Percentiles rank a stretch among this genome's conserved stretches.
phyloP scores from a whole-genome alignment of 2,329 filamentous ascomycete genomes.

The Scedosporium dehoogii region DNA sequence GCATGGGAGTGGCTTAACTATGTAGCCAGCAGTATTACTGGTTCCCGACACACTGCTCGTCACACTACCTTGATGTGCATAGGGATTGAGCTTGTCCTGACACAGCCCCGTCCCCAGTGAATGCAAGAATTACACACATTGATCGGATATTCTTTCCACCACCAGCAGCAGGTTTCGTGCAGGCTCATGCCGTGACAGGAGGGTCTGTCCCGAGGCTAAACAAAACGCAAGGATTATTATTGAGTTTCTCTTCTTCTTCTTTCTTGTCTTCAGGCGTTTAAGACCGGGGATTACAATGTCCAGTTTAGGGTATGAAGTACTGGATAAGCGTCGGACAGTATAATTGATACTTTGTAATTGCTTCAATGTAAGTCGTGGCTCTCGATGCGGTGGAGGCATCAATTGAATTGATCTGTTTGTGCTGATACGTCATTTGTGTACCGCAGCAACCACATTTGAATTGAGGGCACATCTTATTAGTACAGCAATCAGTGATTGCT shows the following conservation, averaged over 20 bases:
- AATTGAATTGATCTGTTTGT: not conserved
- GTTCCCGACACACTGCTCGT: not conserved
- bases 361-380: not conserved
- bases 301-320: not conserved
- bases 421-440: not conserved
- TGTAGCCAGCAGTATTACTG: no score
- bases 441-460: not conserved
- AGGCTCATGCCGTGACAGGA: not conserved
- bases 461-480: no score
- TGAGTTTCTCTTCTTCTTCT: not conserved
- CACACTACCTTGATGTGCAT: not conserved
- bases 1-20: no score
- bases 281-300: not conserved
- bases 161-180: not conserved
- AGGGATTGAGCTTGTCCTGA: not conserved
- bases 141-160: not conserved
- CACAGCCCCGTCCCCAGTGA: not conserved
- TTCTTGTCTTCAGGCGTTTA: not conserved
- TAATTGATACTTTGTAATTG: no score
- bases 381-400: not conserved
- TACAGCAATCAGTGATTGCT: no score
- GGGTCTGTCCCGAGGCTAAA: not conserved
- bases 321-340: not conserved
- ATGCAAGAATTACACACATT: not conserved
- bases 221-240: not conserved